Conservation (phyloP, 2,329 filamentous ascomycete genomes). For the Saccharata proteae region DNA sequence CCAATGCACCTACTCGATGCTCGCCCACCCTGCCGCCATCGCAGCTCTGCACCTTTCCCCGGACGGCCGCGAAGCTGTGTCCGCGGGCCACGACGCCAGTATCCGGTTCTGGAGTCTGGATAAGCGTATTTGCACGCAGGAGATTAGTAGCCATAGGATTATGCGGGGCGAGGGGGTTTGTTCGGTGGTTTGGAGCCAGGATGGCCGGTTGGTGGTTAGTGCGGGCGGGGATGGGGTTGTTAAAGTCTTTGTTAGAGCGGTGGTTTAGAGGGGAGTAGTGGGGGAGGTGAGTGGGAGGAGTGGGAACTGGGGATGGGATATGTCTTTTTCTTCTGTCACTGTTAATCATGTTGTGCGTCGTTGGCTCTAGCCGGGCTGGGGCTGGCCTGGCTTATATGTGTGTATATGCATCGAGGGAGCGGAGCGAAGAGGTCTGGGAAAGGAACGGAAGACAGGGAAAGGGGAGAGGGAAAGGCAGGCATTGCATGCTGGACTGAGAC, state of each 20-base stretch:
- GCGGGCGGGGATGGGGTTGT: conserved; percentile 91
- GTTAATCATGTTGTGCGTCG: too few species aligned
- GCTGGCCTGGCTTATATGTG: too few species aligned
- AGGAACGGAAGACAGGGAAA: too few species aligned
- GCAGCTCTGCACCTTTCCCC: conserved; percentile 84
- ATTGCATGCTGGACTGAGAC: too few species aligned
- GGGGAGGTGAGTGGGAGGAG: neutral
- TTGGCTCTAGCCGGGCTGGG: too few species aligned
- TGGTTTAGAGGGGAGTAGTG: conserved; percentile 11
- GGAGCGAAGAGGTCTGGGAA: too few species aligned
- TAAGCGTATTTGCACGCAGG: conserved; percentile 88
- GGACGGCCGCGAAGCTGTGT: conserved; percentile 87
- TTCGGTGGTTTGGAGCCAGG: conserved; percentile 87
- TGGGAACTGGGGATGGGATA: too few species aligned
- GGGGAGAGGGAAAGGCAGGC: too few species aligned
- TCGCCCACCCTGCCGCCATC: conserved; percentile 88
- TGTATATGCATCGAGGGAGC: too few species aligned
- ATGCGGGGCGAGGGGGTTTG: conserved; percentile 97
- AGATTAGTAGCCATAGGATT: conserved; percentile 81
- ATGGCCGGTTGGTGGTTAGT: conserved; percentile 88
- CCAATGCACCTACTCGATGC: conserved; percentile 98
- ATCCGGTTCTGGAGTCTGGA: conserved; percentile 96
- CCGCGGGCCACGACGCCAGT: conserved; percentile 88
- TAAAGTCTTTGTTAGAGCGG: conserved; percentile 65
- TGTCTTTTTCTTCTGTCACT: too few species aligned